Base-by-base conservation (phyloP, 805 yeast species). In the Candida arabinofermentans region DNA sequence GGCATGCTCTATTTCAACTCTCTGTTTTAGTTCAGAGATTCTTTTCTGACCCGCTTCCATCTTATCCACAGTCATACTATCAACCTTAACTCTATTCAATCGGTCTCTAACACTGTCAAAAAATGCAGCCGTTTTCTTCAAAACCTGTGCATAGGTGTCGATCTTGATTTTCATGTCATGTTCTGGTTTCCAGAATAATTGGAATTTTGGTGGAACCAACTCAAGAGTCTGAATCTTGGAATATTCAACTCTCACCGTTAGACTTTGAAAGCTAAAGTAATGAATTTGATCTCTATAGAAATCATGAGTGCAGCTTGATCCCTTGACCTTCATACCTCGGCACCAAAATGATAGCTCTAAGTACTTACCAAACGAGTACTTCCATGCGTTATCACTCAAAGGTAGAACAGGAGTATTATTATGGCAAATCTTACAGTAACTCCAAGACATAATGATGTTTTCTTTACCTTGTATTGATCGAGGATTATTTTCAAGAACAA, bases 351-450 rank as follows among this genome's bases (percentile, higher is more conserved):
- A 70, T 18, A 90, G 67, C 65, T 93, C 98, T 19, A 93, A 67
- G 58, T 86, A 93, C 57, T 95, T 95, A 0, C 98, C 99, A 62
- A 93, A 83, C 0, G 98, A 91, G 49, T 81, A 82, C 55, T 83
- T 88, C 83, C 95, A 90, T 0, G 97, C 81, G 30, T 81, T 81
- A 37, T 88, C 91, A 53, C 86, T 84, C 83, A 95, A 79, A 16
- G 86, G 86, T 12, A 82, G 65, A 5, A 84, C 79, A 0, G 96
- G 93, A 2, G 95, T 81, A 0, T 83, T 70, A 27, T 72, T 75
- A 12, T 80, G 76, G 60, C 99, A 93, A 37, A 70, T 72, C 43
- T 83, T 86, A 61, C 99, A 93, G 50, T 75, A 80, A 58, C 95
- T 86, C 99, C 99, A 93, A 69, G 90, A 83, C 40, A 89, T 65